A percentile compares a stretch with the other conserved stretches of the same genome.
phyloP scores from a whole-genome alignment of 768 basidiomycete species.

The Tricholoma terreum region DNA sequence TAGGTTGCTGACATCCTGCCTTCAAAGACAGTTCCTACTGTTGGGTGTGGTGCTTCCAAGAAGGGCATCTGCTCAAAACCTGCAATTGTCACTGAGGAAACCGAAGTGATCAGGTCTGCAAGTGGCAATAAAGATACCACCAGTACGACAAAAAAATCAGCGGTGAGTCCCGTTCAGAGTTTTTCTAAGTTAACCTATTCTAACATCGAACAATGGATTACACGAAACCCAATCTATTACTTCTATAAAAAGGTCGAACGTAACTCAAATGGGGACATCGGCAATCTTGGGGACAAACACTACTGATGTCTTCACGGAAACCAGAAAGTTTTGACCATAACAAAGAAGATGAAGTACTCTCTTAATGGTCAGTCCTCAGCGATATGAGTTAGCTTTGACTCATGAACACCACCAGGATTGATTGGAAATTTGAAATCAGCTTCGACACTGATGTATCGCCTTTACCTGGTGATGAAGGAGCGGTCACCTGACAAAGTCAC shows the following conservation, averaged over 20 bases:
- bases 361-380: slow-evolving; percentile 8
- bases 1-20: slow-evolving; percentile 4
- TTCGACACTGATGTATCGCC: too few relatives aligned
- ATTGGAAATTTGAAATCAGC: too few relatives aligned
- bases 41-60: not conserved
- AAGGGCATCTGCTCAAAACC: not conserved
- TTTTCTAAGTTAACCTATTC: too few relatives aligned
- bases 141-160: not conserved
- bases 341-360: slow-evolving; percentile 12
- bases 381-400: not conserved
- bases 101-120: not conserved
- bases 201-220: not conserved
- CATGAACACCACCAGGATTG: not conserved
- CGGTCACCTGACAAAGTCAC: not conserved
- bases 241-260: too few relatives aligned
- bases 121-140: not conserved
- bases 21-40: not conserved
- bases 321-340: too few relatives aligned
- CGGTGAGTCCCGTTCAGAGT: not conserved
- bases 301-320: slow-evolving; percentile 18
- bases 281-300: slow-evolving; percentile 18
- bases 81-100: not conserved
- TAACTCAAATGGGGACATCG: too few relatives aligned
- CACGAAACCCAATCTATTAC: slow-evolving; percentile 14
- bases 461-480: not conserved